phyloP scores from a whole-genome alignment of 75 land plant species.

The Cunninghamia lanceolata region DNA sequence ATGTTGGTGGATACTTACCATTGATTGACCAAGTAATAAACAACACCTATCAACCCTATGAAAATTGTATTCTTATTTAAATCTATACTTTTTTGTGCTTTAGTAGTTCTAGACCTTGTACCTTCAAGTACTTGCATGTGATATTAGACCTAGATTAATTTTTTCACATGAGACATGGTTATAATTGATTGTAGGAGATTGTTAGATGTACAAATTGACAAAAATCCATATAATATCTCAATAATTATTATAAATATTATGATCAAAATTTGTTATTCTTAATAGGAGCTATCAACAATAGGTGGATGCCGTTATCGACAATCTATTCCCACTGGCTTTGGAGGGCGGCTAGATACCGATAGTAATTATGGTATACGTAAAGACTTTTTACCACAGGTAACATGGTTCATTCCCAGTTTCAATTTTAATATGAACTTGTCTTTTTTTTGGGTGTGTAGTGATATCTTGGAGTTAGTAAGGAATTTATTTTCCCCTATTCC shows the following conservation, averaged over 20 bases:
- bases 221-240: background rate
- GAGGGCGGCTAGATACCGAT: conserved; percentile 62
- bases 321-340: conserved; percentile 68
- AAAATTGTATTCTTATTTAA: background rate
- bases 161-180: background rate
- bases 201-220: background rate
- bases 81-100: background rate
- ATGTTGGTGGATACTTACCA: conserved; percentile 89
- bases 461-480: background rate
- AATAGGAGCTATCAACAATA: conserved; percentile 51
- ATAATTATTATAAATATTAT: background rate
- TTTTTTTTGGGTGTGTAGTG: background rate
- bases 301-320: conserved; percentile 81
- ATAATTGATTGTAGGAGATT: background rate
- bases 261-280: background rate
- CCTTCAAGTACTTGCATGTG: background rate
- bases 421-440: background rate
- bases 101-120: background rate
- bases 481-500: background rate
- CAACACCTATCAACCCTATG: background rate
- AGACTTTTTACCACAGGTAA: conserved; percentile 79
- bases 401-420: background rate
- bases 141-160: background rate
- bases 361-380: conserved; percentile 65
- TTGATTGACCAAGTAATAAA: conserved; percentile 73